Evolutionary conservation across 2,329 filamentous ascomycete genomes (phyloP).

Genomic region (Ilyonectria sp.): DNA sequence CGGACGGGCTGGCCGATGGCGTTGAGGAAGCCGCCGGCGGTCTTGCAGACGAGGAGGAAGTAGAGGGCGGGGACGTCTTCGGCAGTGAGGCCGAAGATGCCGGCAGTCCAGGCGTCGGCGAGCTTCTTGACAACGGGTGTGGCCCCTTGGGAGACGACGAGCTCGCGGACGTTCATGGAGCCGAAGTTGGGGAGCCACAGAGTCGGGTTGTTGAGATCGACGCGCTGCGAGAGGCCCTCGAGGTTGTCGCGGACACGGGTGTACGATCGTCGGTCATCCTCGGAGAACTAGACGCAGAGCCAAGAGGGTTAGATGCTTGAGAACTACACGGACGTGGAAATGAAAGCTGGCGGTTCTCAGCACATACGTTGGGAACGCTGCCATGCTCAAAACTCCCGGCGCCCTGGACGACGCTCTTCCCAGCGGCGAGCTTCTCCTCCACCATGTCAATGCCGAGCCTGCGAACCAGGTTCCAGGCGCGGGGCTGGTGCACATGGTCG

Average conservation of each 20-base stretch:
- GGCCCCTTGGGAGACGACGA: constrained; percentile 41
- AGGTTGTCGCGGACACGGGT: constrained; percentile 37
- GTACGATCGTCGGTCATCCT: constrained; percentile 36
- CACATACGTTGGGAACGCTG: constrained; percentile 25
- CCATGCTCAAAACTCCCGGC: constrained; percentile 24
- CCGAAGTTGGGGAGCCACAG: constrained; percentile 36
- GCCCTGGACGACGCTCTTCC: constrained; percentile 27
- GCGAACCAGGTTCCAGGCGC: constrained; percentile 25
- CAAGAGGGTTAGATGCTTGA: neutral
- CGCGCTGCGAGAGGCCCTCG: constrained; percentile 36
- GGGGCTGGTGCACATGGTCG: constrained; percentile 37
- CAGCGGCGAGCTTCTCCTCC: constrained; percentile 22
- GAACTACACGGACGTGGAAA: neutral
- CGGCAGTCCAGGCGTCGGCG: constrained; percentile 44
- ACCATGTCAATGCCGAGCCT: constrained; percentile 29
- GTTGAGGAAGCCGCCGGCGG: constrained; percentile 39
- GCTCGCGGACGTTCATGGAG: constrained; percentile 38
- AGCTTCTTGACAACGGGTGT: constrained; percentile 30
- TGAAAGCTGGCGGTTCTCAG: neutral
- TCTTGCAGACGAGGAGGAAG: constrained; percentile 44
- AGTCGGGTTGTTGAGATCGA: constrained; percentile 39
- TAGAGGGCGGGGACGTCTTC: constrained; percentile 37
- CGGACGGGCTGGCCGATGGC: constrained; percentile 25
- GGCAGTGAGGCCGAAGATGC: constrained; percentile 43
- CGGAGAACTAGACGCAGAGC: constrained; percentile 18